A percentile compares a stretch with the other conserved stretches of the same genome.
Evolutionary conservation across 1,139 yeast species (phyloP).

Genomic region (Nakaseomyces glabratus): DNA sequence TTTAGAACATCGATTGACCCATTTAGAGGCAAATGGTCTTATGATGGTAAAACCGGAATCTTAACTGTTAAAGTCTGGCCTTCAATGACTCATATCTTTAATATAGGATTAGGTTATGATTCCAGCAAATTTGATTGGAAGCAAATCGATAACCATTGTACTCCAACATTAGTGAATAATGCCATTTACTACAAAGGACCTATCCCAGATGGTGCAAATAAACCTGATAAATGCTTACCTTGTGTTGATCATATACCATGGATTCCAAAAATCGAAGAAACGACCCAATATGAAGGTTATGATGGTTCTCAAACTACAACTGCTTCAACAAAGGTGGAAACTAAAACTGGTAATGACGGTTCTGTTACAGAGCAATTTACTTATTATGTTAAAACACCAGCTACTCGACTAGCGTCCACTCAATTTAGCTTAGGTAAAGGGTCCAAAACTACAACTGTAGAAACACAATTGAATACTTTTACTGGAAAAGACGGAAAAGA

Average conservation of each 20-base stretch:
- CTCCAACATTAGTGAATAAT: slow-evolving; percentile 10
- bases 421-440: not conserved
- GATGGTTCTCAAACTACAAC: not conserved
- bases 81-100: slow-evolving; percentile 9
- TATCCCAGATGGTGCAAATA: slow-evolving; percentile 8
- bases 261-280: slow-evolving; percentile 9
- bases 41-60: slow-evolving; percentile 13
- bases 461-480: not conserved
- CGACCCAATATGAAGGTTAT: not conserved
- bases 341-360: not conserved
- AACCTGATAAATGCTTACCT: slow-evolving; percentile 10
- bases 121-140: slow-evolving; percentile 8
- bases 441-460: not conserved
- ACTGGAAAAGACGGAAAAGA: slow-evolving; percentile 3
- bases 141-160: slow-evolving; percentile 9
- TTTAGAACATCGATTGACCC: slow-evolving; percentile 11
- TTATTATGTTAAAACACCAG: slow-evolving; percentile 1
- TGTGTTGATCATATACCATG: slow-evolving; percentile 13
- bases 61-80: slow-evolving; percentile 10
- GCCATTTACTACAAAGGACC: slow-evolving; percentile 12
- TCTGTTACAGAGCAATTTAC: not conserved
- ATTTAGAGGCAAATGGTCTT: slow-evolving; percentile 8
- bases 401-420: not conserved
- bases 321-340: slow-evolving; percentile 1
- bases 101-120: slow-evolving; percentile 16